Evolutionary conservation across 176 grass and related monocot species (phyloP), one percentile per base, ranked within the genome.

Genomic region (Carex scoparia): DNA sequence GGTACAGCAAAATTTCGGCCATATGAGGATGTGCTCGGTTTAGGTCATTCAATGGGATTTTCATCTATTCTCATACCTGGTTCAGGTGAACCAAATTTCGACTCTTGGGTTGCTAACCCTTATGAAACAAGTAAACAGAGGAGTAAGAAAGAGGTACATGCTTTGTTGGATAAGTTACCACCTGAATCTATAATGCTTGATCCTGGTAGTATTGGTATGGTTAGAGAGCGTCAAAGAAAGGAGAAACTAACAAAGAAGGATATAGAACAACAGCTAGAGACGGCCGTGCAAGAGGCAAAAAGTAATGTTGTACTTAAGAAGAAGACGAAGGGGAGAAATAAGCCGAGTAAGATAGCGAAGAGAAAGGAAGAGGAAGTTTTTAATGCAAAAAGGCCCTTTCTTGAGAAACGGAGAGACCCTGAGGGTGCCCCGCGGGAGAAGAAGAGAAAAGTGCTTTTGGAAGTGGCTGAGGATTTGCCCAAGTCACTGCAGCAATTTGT

Each of bases 321-420:
- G 35, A 98, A 98, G 66, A 98, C 96, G 7, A 98, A 98, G 86
- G 93, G 96, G 72, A 98, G 93, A 85, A 95, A 80, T 80, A 98
- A 98, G 69, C 91, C 96, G 5, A 98, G 93, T 81, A 98, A 93
- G 87, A 85, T 3, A 64, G 80, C 93, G 11, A 95, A 87, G 69
- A 92, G 88, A 81, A 92, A 93, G 67, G 66, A 92, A 77, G 93
- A 98, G 57, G 91, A 89, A 64, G 89, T 95, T 71, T 89, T 95
- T 35, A 92, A 84, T 80, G 88, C 86, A 3, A 98, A 98, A 84
- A 93, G 87, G 55, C 85, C 85, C 11, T 94, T 94, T 83, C 65
- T 94, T 80, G 91, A 95, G 54, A 69, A 90, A 76, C 32, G 71
- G 7, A 89, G 58, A 4, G 84, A 90, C 23, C 30, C 72, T 27